Evolutionary conservation across 352 stramenopile genomes (phyloP).

Genomic region (Pythium aristosporum): DNA sequence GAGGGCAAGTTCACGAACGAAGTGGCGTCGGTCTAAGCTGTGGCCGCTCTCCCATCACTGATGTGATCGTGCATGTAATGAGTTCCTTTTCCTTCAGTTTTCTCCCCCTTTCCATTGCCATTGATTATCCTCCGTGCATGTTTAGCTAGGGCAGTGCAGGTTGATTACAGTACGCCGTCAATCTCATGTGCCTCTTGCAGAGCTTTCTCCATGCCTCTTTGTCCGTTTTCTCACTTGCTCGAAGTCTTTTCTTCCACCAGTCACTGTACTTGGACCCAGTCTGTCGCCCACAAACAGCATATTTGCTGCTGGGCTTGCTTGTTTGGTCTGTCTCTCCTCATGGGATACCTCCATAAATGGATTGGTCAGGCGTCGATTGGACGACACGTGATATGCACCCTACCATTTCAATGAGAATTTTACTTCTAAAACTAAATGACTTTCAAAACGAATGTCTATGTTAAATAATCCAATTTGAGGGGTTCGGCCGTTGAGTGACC

Average conservation of each 20-base stretch:
- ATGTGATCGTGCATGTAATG: slow-evolving; percentile 37
- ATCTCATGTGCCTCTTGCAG: slow-evolving; percentile 5
- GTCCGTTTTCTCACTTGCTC: neutral
- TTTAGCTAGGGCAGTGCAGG: neutral
- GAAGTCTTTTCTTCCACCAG: neutral
- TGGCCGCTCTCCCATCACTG: slow-evolving; percentile 9
- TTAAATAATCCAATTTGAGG: neutral
- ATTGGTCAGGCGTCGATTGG: neutral
- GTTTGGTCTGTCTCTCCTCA: slow-evolving; percentile 16
- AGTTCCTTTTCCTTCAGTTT: slow-evolving; percentile 16
- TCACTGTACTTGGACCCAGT: neutral
- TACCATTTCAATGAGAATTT: neutral
- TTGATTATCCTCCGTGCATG: slow-evolving; percentile 5
- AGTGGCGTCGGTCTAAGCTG: slow-evolving; percentile 31
- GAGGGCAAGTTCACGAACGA: slow-evolving; percentile 66
- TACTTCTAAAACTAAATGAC: slow-evolving; percentile 12
- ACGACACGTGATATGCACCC: neutral
- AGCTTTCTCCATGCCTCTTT: neutral
- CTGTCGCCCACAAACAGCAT: neutral
- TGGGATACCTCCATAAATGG: slow-evolving; percentile 17
- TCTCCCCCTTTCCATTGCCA: slow-evolving; percentile 13
- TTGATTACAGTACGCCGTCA: slow-evolving; percentile 1
- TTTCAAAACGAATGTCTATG: slow-evolving; percentile 2
- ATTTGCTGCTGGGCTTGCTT: neutral
- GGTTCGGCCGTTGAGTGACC: slow-evolving; percentile 7